phyloP scores from a whole-genome alignment of 2,329 filamentous ascomycete species.

The Aschersonia sp. region DNA sequence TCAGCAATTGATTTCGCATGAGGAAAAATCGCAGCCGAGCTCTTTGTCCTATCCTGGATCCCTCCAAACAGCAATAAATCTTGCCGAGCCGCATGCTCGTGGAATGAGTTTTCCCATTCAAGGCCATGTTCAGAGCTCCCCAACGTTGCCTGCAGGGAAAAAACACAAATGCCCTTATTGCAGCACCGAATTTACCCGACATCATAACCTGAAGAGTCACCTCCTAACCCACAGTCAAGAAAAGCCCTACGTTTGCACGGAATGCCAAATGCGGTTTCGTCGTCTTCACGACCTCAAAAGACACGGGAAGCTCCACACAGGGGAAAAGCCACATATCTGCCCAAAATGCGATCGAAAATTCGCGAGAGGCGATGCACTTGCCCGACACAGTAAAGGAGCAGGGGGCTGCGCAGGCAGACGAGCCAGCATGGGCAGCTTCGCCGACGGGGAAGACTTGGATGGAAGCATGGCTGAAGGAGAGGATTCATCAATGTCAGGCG shows the following conservation, averaged over 20 bases:
- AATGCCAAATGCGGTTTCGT: conserved; percentile 86
- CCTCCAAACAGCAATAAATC: conserved; percentile 24
- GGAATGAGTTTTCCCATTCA: conserved; percentile 45
- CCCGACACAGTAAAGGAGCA: conserved; percentile 87
- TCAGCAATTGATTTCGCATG: conserved; percentile 30
- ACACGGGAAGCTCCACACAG: conserved; percentile 91
- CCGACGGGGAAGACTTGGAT: conserved; percentile 59
- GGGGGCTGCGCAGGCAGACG: conserved; percentile 88
- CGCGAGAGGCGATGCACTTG: conserved; percentile 85
- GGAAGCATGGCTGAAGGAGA: conserved; percentile 34
- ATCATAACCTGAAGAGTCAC: conserved; percentile 96
- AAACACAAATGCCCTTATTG: conserved; percentile 97
- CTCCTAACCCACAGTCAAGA: conserved; percentile 95
- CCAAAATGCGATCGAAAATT: conserved; percentile 91
- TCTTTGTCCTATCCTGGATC: conserved; percentile 42
- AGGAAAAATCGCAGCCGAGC: conserved; percentile 32
- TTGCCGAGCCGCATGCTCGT: conserved; percentile 30
- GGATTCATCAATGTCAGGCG: conserved; percentile 41
- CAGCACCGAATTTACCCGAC: conserved; percentile 88
- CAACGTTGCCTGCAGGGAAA: conserved; percentile 53
- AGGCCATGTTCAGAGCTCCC: conserved; percentile 25
- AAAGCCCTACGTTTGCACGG: conserved; percentile 88
- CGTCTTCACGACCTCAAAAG: conserved; percentile 90
- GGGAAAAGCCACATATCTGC: conserved; percentile 88
- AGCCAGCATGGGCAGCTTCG: conserved; percentile 72